Evolutionary conservation across 306 rosid genomes (phyloP).

Genomic region (Glycine tomentella): DNA sequence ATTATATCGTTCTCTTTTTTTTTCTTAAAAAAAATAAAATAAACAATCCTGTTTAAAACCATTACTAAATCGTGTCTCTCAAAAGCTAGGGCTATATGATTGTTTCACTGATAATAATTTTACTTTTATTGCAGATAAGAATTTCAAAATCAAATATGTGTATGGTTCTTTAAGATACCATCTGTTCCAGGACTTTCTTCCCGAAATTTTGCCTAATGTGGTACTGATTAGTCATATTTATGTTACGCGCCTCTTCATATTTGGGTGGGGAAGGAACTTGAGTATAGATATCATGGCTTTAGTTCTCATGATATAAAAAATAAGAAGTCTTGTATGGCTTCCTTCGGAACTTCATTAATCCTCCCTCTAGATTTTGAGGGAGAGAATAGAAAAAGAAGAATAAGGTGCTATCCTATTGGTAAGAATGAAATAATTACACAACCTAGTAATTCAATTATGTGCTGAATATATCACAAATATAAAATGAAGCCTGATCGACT

Average conservation of each 20-base stretch:
- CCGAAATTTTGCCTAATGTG: not conserved
- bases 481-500: slow-evolving; percentile 37
- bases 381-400: slow-evolving; percentile 21
- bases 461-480: slow-evolving; percentile 28
- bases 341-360: not conserved
- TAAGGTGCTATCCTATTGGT: not conserved
- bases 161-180: not conserved
- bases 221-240: not conserved
- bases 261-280: not conserved
- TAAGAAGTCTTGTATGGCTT: not conserved
- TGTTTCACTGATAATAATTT: not conserved
- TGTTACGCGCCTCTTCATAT: not conserved
- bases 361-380: slow-evolving; percentile 30
- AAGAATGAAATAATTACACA: slow-evolving; percentile 32
- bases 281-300: not conserved
- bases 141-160: not conserved
- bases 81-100: slow-evolving; percentile 9
- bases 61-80: slow-evolving; percentile 5
- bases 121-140: not conserved
- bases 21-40: not conserved
- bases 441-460: slow-evolving; percentile 35
- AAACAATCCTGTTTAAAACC: no score
- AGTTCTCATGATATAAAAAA: slow-evolving; percentile 1
- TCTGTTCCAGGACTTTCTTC: not conserved
- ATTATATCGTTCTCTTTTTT: slow-evolving; percentile 28